Base-by-base conservation (phyloP, 2,329 filamentous ascomycete genomes). In the Mycocentrospora acerina region DNA sequence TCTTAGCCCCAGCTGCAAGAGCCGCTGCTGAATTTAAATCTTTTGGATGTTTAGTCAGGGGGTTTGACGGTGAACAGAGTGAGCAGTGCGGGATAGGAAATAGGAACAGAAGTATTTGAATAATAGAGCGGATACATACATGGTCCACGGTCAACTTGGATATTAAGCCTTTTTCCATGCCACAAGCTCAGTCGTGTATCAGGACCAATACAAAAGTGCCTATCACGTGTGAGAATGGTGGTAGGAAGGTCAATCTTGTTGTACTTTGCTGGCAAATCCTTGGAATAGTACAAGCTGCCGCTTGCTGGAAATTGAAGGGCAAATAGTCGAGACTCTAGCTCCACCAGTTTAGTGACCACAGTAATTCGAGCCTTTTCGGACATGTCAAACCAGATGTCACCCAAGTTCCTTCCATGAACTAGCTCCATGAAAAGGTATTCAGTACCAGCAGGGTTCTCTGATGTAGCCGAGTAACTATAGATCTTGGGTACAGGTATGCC, bases 371-470 rank as follows among this genome's bases (percentile, higher is more conserved):
- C 53, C 18, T 56, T 51, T 30, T 40, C 48, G 30, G 45, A 22
- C 4, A 66, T 25, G 29, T 42, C 14, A 41, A 57, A 64, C 67
- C 64, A 70, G 16, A 51, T 44, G 19, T 60, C 55, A 16, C 60
- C 62, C n/a, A 69, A 40, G 8, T 58, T 53, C 7, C 16, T 46
- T 12, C 70, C 70, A 1, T 48, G 33, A 11, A 68, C 31, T n/a
- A 59, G 57, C 41, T 69, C 67, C 44, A 71, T 59, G 5, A 71
- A 52, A 14, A 72, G 52, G 18, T 67, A 71, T 52, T 71, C 67
- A 3, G 62, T 59, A 1, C 67, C 62, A 35, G 68, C 61, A 7
- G 65, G 42, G 44, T 72, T 72, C 13, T 66, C 50, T 4, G 35
- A 37, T 17, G 57, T 60, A 22, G 60, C 29, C 7, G 61, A 66